Evolutionary conservation across 164 flowering plant genomes (phyloP).

Genomic region (Tinospora cordifolia): DNA sequence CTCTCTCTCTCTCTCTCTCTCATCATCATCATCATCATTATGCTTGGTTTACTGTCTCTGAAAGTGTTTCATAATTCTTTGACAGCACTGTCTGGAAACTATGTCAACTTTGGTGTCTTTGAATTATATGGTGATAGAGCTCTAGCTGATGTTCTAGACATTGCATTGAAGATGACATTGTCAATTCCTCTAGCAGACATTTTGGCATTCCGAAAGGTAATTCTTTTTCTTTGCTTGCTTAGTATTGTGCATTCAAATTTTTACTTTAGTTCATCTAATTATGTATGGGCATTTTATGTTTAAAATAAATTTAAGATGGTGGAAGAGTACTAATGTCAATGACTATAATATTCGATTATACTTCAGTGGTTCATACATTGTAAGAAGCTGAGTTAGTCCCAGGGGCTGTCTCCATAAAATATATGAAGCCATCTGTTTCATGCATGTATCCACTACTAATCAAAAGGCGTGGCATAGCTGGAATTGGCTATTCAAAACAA

Average conservation of each 20-base stretch:
- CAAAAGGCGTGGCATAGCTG: too few species aligned
- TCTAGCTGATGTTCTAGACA: conserved; percentile 86
- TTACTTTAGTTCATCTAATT: background rate
- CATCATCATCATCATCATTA: too few species aligned
- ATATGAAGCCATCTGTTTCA: too few species aligned
- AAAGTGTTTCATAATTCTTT: conserved; percentile 11
- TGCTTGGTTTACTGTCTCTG: conserved; percentile 1
- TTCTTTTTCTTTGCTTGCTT: background rate
- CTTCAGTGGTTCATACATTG: too few species aligned
- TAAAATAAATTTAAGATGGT: background rate
- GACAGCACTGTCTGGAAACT: conserved; percentile 90
- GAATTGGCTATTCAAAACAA: too few species aligned
- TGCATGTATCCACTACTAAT: too few species aligned
- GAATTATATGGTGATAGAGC: conserved; percentile 98
- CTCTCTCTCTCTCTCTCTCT: too few species aligned
- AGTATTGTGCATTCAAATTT: background rate
- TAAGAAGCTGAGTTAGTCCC: too few species aligned
- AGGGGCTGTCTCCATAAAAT: too few species aligned
- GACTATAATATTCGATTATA: too few species aligned
- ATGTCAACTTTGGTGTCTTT: conserved; percentile 96
- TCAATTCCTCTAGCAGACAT: conserved; percentile 88
- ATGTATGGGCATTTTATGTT: background rate
- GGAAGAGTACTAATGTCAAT: background rate
- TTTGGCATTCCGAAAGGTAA: conserved; percentile 85
- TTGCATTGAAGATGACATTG: conserved; percentile 74